A percentile compares a stretch with the other conserved stretches of the same genome.
These are phyloP conservation scores for Trichoderma aggressivum DNA, from an alignment of 2,329 filamentous ascomycete genomes.

Conservation along the genomic window DNA sequence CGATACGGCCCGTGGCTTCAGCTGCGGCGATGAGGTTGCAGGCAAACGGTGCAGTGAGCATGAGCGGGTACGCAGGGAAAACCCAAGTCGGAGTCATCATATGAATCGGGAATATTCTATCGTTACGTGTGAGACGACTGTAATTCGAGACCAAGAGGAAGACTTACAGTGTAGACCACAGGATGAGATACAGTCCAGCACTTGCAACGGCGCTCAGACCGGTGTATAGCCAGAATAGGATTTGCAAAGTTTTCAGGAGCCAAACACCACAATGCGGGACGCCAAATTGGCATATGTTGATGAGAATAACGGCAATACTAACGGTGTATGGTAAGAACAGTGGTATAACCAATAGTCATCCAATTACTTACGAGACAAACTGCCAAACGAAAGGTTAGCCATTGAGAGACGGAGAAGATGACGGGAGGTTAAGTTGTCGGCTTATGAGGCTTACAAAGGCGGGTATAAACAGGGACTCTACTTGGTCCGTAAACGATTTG, in stretches of 20 bases:
- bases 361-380: slow-evolving; percentile 42
- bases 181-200: slow-evolving; percentile 68
- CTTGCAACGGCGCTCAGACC: slow-evolving; percentile 64
- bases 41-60: slow-evolving; percentile 73
- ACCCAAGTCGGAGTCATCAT: slow-evolving; percentile 89
- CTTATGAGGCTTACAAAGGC: slow-evolving; percentile 46
- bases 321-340: slow-evolving; percentile 22
- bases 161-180: slow-evolving; percentile 60
- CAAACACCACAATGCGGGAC: slow-evolving; percentile 58
- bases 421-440: neutral
- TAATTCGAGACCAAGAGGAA: neutral
- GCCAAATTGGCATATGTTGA: slow-evolving; percentile 77
- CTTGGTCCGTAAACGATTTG: slow-evolving; percentile 70
- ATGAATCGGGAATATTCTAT: slow-evolving; percentile 61
- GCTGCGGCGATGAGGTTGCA: slow-evolving; percentile 51
- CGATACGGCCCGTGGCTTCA: slow-evolving; percentile 16
- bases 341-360: neutral
- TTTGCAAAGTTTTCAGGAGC: slow-evolving; percentile 57
- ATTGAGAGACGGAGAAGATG: neutral
- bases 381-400: slow-evolving; percentile 21
- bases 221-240: slow-evolving; percentile 73
- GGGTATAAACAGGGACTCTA: slow-evolving; percentile 74
- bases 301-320: slow-evolving; percentile 66
- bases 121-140: neutral
- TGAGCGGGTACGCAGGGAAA: slow-evolving; percentile 77